Conservation (phyloP, 129 eudicot genomes). For the Chrysanthemum seticuspe region DNA sequence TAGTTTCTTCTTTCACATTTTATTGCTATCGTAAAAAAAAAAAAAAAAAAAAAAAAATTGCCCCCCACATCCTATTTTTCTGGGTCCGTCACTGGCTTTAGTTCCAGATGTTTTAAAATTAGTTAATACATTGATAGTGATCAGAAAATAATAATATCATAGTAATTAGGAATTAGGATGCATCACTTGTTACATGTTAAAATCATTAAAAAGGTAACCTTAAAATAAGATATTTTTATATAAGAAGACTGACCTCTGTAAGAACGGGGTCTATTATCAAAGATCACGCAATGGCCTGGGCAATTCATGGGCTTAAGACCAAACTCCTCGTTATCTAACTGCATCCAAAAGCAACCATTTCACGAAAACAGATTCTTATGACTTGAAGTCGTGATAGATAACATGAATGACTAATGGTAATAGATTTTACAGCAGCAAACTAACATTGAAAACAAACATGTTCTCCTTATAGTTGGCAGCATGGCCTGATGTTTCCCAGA, state of each 20-base stretch:
- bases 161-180: neutral
- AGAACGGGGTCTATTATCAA: constrained; percentile 78
- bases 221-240: neutral
- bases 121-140: neutral
- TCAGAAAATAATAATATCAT: neutral
- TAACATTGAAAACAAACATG: constrained; percentile 86
- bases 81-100: no score
- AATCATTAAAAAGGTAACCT: constrained; percentile 13
- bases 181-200: neutral
- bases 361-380: no score
- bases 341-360: constrained; percentile 9
- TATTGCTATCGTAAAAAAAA: no score
- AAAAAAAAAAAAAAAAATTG: no score
- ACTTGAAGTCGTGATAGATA: no score
- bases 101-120: no score
- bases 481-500: constrained; percentile 99
- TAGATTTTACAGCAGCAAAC: neutral
- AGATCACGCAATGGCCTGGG: constrained; percentile 87
- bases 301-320: constrained; percentile 99
- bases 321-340: constrained; percentile 87
- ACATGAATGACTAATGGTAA: neutral
- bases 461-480: constrained; percentile 93
- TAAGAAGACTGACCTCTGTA: constrained; percentile 62
- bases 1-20: no score
- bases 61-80: no score